A percentile compares a stretch with the other conserved stretches of the same genome.
Evolutionary conservation across 306 rosid genomes (phyloP).

Genomic region (Clitoria ternatea): DNA sequence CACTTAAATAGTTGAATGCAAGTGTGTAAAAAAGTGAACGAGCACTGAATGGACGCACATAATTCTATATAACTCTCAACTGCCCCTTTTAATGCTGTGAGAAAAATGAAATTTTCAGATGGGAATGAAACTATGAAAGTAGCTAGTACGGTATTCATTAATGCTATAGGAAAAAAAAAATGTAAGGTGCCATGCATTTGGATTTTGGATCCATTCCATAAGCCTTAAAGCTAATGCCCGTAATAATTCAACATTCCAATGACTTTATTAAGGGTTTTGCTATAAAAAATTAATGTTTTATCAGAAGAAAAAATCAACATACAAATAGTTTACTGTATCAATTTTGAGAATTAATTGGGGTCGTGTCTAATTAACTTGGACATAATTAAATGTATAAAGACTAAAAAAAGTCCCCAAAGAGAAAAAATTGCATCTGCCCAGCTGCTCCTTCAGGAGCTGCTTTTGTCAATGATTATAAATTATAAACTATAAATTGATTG

Average conservation of each 20-base stretch:
- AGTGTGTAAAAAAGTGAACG: constrained; percentile 1
- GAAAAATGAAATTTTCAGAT: not conserved
- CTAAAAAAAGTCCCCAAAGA: not conserved
- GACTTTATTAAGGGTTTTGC: not conserved
- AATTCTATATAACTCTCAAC: constrained; percentile 61
- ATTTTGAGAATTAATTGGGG: too few species aligned
- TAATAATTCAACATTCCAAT: not conserved
- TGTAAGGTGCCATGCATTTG: not conserved
- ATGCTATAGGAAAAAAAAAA: not conserved
- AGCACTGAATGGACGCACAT: not conserved
- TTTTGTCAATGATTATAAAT: not conserved
- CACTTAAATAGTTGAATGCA: constrained; percentile 21
- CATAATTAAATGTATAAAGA: not conserved
- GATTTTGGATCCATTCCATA: not conserved
- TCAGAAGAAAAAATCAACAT: not conserved
- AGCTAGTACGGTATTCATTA: constrained; percentile 30
- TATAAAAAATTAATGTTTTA: not conserved
- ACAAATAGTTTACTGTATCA: too few species aligned
- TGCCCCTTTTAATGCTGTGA: constrained; percentile 47
- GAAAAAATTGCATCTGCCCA: not conserved
- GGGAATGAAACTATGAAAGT: not conserved
- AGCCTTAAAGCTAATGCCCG: not conserved
- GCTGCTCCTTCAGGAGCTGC: not conserved
- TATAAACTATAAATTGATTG: too few species aligned
- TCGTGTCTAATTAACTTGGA: too few species aligned